These are phyloP conservation scores for Rhipidocladum racemiflorum DNA, from an alignment of 176 grass and related monocot species.

Conservation along the genomic window DNA sequence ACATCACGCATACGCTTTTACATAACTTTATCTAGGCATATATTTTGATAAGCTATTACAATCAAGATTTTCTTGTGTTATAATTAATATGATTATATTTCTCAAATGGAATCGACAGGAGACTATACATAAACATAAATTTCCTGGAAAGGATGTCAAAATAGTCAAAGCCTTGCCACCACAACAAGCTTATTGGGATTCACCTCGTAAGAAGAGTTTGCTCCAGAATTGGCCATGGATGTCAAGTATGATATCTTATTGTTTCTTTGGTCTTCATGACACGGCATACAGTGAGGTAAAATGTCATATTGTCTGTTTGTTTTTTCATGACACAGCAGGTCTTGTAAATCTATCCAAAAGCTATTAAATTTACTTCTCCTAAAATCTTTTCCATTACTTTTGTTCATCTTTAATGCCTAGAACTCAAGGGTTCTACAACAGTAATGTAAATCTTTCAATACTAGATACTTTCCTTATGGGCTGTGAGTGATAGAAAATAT, in stretches of 20 bases:
- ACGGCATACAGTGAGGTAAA: slow-evolving; percentile 79
- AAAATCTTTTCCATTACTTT: not conserved
- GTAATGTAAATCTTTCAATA: not conserved
- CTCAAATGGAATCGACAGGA: slow-evolving; percentile 43
- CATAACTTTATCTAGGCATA: not conserved
- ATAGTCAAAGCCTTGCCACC: slow-evolving; percentile 25
- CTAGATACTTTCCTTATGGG: slow-evolving; percentile 77
- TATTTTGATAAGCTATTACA: not conserved
- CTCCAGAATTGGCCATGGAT: slow-evolving; percentile 73
- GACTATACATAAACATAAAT: slow-evolving; percentile 69
- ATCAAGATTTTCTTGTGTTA: not conserved
- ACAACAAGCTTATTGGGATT: slow-evolving; percentile 11
- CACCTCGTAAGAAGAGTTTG: slow-evolving; percentile 43
- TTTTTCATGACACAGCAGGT: not conserved
- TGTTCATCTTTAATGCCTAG: not conserved
- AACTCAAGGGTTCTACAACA: not conserved
- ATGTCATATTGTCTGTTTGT: not conserved
- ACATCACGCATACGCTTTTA: not conserved
- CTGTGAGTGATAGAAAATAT: slow-evolving; percentile 55
- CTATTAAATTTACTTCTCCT: not conserved
- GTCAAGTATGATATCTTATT: slow-evolving; percentile 58
- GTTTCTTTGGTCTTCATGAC: slow-evolving; percentile 71
- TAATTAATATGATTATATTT: not conserved
- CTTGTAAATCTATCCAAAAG: not conserved
- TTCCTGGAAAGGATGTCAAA: slow-evolving; percentile 8